Evolutionary conservation across 148 eudicot genomes (phyloP), one percentile per base, ranked within the genome.

Genomic region (Rhododendron mucronatum): DNA sequence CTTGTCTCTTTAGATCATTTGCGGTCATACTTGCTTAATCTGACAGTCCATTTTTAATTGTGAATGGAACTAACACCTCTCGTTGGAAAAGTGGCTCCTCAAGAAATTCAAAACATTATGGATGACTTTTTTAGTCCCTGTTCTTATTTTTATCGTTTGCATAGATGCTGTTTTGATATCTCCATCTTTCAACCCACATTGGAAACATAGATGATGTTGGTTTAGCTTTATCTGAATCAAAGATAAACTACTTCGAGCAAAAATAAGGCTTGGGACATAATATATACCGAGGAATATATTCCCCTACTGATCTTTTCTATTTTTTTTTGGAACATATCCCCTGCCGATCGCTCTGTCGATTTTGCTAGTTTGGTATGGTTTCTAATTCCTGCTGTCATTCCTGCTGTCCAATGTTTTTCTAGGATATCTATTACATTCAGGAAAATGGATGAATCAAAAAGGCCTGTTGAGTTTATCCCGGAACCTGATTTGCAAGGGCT

Each of bases 391-490:
- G 4, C 35, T 55, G 28, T 50, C 33, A 47, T 45, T 45, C 18
- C 26, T 2, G 4, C 35, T 55, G 28, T 50, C 33, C 65, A 21
- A 83, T 18, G 47, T 77, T 5, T 20, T 81, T 21, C 12, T 73
- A 93, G 95, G 88, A 93, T 93, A 82, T 93, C 95, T 83, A 93
- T 93, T 71, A 93, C 95, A 8, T 93, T 93, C 86, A 86, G 95
- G 81, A 93, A 84, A 86, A 93, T 93, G 95, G 95, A 89, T 67
- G 92, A 90, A 74, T 87, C 92, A 5, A 93, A 90, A 83, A 26
- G 88, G 76, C 95, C 95, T n/a, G 0, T 48, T 65, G 91, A 89
- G 37, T 89, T 84, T 82, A 86, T 82, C 63, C 89, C 91, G 16
- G 95, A 93, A 59, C 90, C 89, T 44, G 91, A 91, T 90, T 80